Evolutionary conservation across 2,329 filamentous ascomycete species (phyloP).

Genomic region (Orbilia javanica): DNA sequence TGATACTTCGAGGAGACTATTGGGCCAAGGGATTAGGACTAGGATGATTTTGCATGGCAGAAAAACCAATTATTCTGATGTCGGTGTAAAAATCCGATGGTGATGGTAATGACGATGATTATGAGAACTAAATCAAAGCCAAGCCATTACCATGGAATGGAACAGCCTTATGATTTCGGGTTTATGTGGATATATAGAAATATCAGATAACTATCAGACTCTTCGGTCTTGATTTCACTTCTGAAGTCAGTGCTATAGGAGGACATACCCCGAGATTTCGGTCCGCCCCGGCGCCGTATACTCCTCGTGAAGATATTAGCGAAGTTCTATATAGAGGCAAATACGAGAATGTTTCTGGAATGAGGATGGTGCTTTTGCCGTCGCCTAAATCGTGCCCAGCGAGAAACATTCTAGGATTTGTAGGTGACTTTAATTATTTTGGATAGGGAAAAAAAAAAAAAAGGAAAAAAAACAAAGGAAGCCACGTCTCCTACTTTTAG

Average conservation of each 20-base stretch:
- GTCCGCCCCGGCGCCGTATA: slow-evolving; percentile 16
- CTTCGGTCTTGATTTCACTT: background rate
- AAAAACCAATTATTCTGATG: background rate
- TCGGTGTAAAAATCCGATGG: background rate
- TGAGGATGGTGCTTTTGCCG: slow-evolving; percentile 37
- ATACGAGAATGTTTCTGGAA: slow-evolving; percentile 44
- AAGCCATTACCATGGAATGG: background rate
- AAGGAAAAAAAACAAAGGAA: slow-evolving; percentile 30
- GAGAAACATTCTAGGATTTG: slow-evolving; percentile 30
- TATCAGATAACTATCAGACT: background rate
- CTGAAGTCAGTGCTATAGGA: background rate
- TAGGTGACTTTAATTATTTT: slow-evolving; percentile 25
- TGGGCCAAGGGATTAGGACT: background rate
- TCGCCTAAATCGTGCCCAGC: slow-evolving; percentile 43
- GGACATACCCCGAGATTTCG: slow-evolving; percentile 35
- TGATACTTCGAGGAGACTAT: background rate
- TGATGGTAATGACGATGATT: too few species aligned
- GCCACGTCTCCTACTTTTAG: slow-evolving; percentile 43
- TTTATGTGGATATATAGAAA: background rate
- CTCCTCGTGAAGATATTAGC: background rate
- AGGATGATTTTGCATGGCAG: background rate
- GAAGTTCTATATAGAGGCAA: slow-evolving; percentile 11
- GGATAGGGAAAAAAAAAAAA: too few species aligned
- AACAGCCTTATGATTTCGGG: background rate
- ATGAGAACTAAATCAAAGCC: background rate